Conservation (phyloP, 495 filamentous ascomycete genomes). For the Talaromyces ruber region DNA sequence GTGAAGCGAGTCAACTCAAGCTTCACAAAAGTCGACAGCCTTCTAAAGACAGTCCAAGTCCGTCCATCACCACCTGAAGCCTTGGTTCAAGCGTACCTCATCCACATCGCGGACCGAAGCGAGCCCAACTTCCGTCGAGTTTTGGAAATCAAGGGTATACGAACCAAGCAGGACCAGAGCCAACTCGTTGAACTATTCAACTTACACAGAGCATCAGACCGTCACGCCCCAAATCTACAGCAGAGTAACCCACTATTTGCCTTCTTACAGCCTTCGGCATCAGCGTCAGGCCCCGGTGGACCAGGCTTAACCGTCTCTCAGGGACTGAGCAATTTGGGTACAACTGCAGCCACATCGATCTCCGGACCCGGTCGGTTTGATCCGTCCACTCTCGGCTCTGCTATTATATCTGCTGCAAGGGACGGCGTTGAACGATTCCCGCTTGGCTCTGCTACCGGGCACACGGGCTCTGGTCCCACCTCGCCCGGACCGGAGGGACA, state of each 20-base stretch:
- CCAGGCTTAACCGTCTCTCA: conserved; percentile 24
- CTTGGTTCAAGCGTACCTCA: conserved; percentile 92
- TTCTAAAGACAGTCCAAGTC: conserved; percentile 96
- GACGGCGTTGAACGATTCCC: conserved; percentile 83
- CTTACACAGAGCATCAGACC: conserved; percentile 59
- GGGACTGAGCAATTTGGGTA: conserved; percentile 25
- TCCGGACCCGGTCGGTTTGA: conserved; percentile 56
- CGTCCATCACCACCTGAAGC: conserved; percentile 85
- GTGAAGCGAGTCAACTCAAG: conserved; percentile 79
- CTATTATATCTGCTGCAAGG: conserved; percentile 72
- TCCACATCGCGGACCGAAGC: conserved; percentile 83
- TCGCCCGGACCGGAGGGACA: conserved; percentile 4
- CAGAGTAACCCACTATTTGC: conserved; percentile 35
- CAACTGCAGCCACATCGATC: conserved; percentile 32
- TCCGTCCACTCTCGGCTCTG: conserved; percentile 59
- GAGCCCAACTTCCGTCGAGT: conserved; percentile 96
- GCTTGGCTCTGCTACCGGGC: conserved; percentile 16
- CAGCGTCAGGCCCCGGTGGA: conserved; percentile 22
- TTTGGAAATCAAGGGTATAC: conserved; percentile 84
- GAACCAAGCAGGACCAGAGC: conserved; percentile 67
- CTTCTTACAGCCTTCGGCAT: conserved; percentile 22
- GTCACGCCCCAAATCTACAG: conserved; percentile 38
- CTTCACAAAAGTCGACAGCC: conserved; percentile 79
- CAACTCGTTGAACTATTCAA: conserved; percentile 83
- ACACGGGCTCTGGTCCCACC: conserved; percentile 12